Evolutionary conservation across 768 basidiomycete species (phyloP).

Genomic region (Naematelia encephala): DNA sequence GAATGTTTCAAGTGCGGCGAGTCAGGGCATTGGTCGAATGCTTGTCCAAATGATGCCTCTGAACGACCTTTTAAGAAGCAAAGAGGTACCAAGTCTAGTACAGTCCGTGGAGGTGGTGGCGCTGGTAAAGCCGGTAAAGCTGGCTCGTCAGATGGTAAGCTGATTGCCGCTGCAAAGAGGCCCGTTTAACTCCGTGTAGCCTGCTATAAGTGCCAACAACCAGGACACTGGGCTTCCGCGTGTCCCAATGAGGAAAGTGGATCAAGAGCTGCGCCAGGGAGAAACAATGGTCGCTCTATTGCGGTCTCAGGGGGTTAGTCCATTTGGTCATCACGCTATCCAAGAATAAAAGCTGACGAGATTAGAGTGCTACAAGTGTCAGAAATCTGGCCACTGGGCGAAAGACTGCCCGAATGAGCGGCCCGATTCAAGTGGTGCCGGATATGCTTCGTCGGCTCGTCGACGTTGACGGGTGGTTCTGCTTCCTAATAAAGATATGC

Average conservation of each 20-base stretch:
- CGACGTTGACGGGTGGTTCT: not conserved
- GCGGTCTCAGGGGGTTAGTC: conserved; percentile 13
- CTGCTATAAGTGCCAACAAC: conserved; percentile 44
- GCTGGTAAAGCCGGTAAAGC: conserved; percentile 11
- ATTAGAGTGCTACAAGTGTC: conserved; percentile 49
- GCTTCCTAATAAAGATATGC: not conserved
- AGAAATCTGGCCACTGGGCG: conserved; percentile 47
- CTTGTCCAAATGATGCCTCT: conserved; percentile 31
- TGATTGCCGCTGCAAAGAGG: not conserved
- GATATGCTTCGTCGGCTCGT: not conserved
- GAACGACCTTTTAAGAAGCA: not conserved
- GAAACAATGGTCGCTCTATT: conserved; percentile 3
- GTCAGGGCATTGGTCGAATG: conserved; percentile 41
- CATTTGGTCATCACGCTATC: not conserved
- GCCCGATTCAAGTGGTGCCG: not conserved
- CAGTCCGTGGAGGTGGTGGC: not conserved
- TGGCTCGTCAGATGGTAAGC: not conserved
- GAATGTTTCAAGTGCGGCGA: conserved; percentile 49
- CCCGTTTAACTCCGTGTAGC: conserved; percentile 23
- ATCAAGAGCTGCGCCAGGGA: not conserved
- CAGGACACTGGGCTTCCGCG: conserved; percentile 41
- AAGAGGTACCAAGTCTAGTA: not conserved
- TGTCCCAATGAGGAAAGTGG: conserved; percentile 20
- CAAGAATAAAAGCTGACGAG: not conserved
- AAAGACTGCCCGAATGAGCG: conserved; percentile 33